Evolutionary conservation across 768 basidiomycete genomes (phyloP), one percentile per base, ranked within the genome.

Genomic region (Vishniacozyma victoriae): DNA sequence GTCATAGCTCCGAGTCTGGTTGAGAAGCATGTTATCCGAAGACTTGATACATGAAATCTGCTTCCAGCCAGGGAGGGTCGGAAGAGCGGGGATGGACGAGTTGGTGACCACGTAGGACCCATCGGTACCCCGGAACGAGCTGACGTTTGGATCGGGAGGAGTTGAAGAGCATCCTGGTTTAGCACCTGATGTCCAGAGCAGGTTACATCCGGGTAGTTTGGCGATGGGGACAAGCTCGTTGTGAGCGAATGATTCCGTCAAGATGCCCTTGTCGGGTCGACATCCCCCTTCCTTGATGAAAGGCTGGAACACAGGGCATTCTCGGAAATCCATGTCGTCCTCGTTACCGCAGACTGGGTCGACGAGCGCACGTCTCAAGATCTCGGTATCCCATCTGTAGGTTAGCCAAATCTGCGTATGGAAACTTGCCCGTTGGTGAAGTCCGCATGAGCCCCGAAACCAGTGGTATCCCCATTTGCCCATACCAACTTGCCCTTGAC

Each of bases 401-500:
- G 77, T 64, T 64, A 78, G 15, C 45, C 35, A 38, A 41, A 22
- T 15, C n/a, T 25, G 40, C 5, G 12, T 12, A 25, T n/a, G 7
- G 15, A 13, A 7, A 14, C 23, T 35, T 3, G 15, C 27, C 22
- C 26, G 35, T 46, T 54, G 13, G 49, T 41, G 27, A 58, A 61
- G 25, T 57, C 54, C 6, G 48, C 55, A 41, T 62, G 63, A 55
- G 79, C 77, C 57, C 80, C 81, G 57, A 79, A 80, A 4, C 80
- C 52, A 33, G 80, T 82, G 12, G 76, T 75, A 59, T 84, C 82
- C 22, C 82, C 82, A 48, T 78, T 69, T 15, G 81, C 75, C 61
- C 61, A 63, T 13, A 53, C 58, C 12, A 63, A 46, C n/a, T 57
- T 35, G 19, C 46, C 54, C 18, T 41, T 50, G 36, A 63, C 37